phyloP scores from a whole-genome alignment of 345 rosid genomes.

The Eucalyptus sp. region DNA sequence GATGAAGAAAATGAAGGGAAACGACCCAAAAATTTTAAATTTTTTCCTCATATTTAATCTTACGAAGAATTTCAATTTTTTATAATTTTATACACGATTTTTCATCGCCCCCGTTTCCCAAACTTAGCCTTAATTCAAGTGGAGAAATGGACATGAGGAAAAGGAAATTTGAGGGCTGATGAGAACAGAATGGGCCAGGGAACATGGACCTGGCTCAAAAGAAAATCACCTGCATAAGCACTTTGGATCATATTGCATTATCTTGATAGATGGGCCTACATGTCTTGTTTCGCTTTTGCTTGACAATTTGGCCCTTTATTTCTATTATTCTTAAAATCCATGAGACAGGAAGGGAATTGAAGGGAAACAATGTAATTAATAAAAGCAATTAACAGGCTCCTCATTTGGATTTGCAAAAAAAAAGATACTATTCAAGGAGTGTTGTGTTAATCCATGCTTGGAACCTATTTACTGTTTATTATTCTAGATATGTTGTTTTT shows the following conservation, averaged over 20 bases:
- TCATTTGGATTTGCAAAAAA: not conserved
- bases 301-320: not conserved
- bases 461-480: not conserved
- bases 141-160: not conserved
- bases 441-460: not conserved
- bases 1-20: not conserved
- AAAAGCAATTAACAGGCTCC: not conserved
- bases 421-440: not conserved
- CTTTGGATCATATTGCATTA: not conserved
- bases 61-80: not conserved
- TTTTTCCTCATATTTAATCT: not conserved
- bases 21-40: fast-evolving
- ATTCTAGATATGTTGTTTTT: not conserved
- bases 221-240: not conserved
- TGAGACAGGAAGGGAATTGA: not conserved
- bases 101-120: not conserved
- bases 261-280: not conserved
- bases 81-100: not conserved
- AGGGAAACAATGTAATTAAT: not conserved
- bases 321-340: not conserved
- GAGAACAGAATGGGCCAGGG: not conserved
- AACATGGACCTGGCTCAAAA: not conserved
- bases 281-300: not conserved
- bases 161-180: not conserved
- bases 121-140: not conserved